Base-by-base conservation (phyloP, 495 filamentous ascomycete genomes). In the Podospora comata region DNA sequence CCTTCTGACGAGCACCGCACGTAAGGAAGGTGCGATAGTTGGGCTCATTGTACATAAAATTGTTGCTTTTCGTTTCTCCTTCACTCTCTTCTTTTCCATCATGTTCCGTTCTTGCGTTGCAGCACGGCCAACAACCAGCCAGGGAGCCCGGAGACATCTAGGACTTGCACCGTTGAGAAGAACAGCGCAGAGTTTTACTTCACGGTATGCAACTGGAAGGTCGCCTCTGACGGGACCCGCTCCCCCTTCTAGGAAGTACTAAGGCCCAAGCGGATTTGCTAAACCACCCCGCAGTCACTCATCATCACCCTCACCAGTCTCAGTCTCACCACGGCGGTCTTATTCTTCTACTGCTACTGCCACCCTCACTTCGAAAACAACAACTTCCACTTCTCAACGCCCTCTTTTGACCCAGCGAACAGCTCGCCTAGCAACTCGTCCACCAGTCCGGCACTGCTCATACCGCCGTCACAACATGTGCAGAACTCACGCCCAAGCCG, bases 381-480 rank as follows among this genome's bases (percentile, higher is more conserved):
- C 69, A 23, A 23, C 64, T 26, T 64, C 65, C 7, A 55, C 54
- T 58, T 56, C 56, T 3, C 73, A 72, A 59, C 69, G 65, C n/a
- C 64, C 30, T 28, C 59, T 71, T 62, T 60, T 61, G 15, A 48
- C 4, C 6, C 55, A 58, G 23, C 55, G 55, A 20, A 19, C 55
- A 58, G 55, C 55, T 5, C 55, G n/a, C 11, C 55, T 58, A 13
- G 72, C 61, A 64, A 54, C 30, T 9, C 55, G 23, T 23, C 27
- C 74, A 48, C 73, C 72, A 20, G 73, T 82, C 63, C 80, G 84
- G 59, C 65, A 81, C 64, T 86, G 84, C 71, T 86, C 84, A 64
- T 81, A 83, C 74, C 79, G 84, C 69, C 80, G 82, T 69, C 77
- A 84, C 77, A 84, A 83, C 64, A 88, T 88, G 85, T 88, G 85